Conservation (phyloP, 306 rosid genomes). For the Castanopsis chinensis region DNA sequence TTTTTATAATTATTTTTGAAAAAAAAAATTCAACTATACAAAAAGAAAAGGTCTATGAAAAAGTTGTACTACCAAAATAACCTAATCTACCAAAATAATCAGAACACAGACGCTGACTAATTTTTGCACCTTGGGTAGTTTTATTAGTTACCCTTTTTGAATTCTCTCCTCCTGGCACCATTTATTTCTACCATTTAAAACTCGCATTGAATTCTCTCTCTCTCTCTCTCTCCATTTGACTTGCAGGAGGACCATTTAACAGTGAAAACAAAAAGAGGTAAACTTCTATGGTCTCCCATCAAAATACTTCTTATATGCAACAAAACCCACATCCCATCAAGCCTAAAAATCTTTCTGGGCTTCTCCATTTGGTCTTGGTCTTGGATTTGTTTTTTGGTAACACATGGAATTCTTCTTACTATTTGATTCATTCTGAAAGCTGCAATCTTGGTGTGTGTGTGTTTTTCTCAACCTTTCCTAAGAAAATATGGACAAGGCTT, state of each 20-base stretch:
- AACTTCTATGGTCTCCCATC: conserved; percentile 30
- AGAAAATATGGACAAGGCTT: conserved; percentile 33
- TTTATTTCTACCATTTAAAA: conserved; percentile 22
- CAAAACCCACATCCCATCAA: conserved; percentile 11
- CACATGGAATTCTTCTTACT: conserved; percentile 13
- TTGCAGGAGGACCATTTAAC: conserved; percentile 13
- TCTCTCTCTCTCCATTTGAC: conserved; percentile 16
- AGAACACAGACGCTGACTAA: too few species aligned
- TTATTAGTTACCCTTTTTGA: background rate
- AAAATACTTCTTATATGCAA: conserved; percentile 5
- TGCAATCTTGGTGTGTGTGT: conserved; percentile 27
- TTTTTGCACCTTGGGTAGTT: conserved; percentile 1
- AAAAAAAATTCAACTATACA: too few species aligned
- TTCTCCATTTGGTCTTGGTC: background rate
- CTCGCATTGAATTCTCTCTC: conserved; percentile 1
- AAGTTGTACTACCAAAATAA: too few species aligned
- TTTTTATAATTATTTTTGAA: too few species aligned
- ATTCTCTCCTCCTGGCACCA: conserved; percentile 30
- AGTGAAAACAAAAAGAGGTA: conserved; percentile 11
- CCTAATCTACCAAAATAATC: too few species aligned
- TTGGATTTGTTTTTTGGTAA: background rate
- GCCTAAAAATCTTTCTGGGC: background rate
- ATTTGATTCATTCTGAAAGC: conserved; percentile 23
- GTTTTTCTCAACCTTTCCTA: conserved; percentile 9
- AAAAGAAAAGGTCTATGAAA: too few species aligned